Percentiles rank a stretch among this genome's conserved stretches.
phyloP scores from a whole-genome alignment of 306 rosid genomes.

The Myrica gale region DNA sequence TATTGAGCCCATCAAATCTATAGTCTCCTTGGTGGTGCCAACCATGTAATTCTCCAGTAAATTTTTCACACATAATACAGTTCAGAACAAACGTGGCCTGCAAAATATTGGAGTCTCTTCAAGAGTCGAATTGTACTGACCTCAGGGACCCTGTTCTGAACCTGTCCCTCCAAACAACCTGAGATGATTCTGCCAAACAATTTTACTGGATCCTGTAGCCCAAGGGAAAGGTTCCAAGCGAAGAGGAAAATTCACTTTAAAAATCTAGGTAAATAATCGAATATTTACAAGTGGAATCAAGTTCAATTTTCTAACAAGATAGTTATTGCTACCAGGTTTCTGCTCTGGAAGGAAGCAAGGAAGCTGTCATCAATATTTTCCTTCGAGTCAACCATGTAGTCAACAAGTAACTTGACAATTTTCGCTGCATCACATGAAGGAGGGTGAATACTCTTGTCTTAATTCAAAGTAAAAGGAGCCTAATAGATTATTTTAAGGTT shows the following conservation, averaged over 20 bases:
- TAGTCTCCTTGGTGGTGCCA: not conserved
- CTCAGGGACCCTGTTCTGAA: slow-evolving; percentile 50
- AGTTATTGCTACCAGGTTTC: slow-evolving; percentile 43
- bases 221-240: slow-evolving; percentile 1
- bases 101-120: not conserved
- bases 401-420: slow-evolving; percentile 59
- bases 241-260: slow-evolving; percentile 4
- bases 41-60: not conserved
- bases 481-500: not conserved
- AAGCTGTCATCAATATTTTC: slow-evolving; percentile 72
- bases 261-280: slow-evolving; percentile 2
- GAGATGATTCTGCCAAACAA: slow-evolving; percentile 50
- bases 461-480: slow-evolving; percentile 1
- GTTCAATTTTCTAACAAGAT: slow-evolving; percentile 3
- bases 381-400: slow-evolving; percentile 56
- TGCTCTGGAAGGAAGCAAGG: slow-evolving; percentile 45
- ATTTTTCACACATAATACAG: not conserved
- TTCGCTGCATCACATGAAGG: slow-evolving; percentile 38
- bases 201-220: slow-evolving; percentile 56
- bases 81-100: not conserved
- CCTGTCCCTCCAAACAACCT: slow-evolving; percentile 54
- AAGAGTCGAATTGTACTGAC: slow-evolving; percentile 43
- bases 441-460: slow-evolving; percentile 21
- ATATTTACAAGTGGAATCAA: slow-evolving; percentile 3
- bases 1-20: not conserved